phyloP scores from a whole-genome alignment of 306 rosid species.

The Prosopis cineraria region DNA sequence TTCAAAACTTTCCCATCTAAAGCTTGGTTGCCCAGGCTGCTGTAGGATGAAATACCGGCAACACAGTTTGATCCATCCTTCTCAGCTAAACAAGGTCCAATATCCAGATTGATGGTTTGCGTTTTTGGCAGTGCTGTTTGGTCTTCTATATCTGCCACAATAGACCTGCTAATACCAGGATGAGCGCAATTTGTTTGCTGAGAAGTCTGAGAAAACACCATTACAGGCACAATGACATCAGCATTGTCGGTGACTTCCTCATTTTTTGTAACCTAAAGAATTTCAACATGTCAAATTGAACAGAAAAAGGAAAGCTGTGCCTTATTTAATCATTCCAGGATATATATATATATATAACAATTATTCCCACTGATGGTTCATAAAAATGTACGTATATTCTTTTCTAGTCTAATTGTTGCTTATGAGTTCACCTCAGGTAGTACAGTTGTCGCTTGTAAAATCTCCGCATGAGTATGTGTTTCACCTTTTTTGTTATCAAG shows the following conservation, averaged over 20 bases:
- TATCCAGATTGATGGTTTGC: constrained; percentile 39
- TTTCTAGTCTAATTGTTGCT: not conserved
- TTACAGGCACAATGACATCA: constrained; percentile 39
- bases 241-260: constrained; percentile 22
- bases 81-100: constrained; percentile 43
- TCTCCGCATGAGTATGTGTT: constrained; percentile 37
- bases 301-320: constrained; percentile 14
- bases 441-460: constrained; percentile 39
- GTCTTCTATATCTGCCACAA: constrained; percentile 42
- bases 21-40: constrained; percentile 41
- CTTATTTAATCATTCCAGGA: constrained; percentile 17
- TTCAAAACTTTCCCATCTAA: constrained; percentile 36
- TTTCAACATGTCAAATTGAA: constrained; percentile 29
- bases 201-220: constrained; percentile 43
- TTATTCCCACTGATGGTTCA: not conserved
- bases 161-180: constrained; percentile 36
- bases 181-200: constrained; percentile 29
- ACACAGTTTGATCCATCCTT: constrained; percentile 40
- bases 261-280: constrained; percentile 34
- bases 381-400: not conserved
- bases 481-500: constrained; percentile 42
- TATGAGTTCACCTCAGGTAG: constrained; percentile 48
- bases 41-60: constrained; percentile 38
- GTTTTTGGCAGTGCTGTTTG: constrained; percentile 35
- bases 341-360: constrained; percentile 20